These are phyloP conservation scores for Circinella umbellata DNA, from an alignment of 371 early-diverging fungal genomes.

Conservation along the genomic window DNA sequence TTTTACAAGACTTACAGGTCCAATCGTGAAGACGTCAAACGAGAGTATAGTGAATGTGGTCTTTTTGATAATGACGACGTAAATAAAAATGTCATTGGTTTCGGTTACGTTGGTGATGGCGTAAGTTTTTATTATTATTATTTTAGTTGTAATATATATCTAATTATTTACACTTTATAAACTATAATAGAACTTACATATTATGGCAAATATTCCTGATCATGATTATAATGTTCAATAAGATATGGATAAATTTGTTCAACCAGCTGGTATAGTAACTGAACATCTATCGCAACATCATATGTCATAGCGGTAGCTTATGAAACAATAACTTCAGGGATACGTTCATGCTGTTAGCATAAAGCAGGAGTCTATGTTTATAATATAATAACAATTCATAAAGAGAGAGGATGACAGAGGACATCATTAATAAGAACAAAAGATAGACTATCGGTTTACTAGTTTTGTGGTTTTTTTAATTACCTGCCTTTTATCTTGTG, in stretches of 20 bases:
- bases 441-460: not conserved
- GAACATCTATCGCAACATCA: constrained; percentile 74
- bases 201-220: constrained; percentile 49
- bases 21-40: constrained; percentile 66
- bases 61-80: constrained; percentile 8
- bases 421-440: no score
- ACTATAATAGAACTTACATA: constrained; percentile 29
- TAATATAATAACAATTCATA: no score
- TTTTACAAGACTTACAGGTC: constrained; percentile 39
- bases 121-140: no score
- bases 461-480: not conserved
- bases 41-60: no score
- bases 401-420: no score
- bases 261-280: constrained; percentile 69
- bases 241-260: constrained; percentile 60
- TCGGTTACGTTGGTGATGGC: no score
- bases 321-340: constrained; percentile 74
- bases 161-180: not conserved
- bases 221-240: constrained; percentile 38
- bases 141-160: no score
- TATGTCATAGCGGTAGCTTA: constrained; percentile 80
- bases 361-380: constrained; percentile 40
- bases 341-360: constrained; percentile 80
- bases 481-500: constrained; percentile 68
- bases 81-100: no score